Evolutionary conservation across 352 stramenopile species (phyloP), one percentile per base, ranked within the genome.

Genomic region (Lagenidium sp.): DNA sequence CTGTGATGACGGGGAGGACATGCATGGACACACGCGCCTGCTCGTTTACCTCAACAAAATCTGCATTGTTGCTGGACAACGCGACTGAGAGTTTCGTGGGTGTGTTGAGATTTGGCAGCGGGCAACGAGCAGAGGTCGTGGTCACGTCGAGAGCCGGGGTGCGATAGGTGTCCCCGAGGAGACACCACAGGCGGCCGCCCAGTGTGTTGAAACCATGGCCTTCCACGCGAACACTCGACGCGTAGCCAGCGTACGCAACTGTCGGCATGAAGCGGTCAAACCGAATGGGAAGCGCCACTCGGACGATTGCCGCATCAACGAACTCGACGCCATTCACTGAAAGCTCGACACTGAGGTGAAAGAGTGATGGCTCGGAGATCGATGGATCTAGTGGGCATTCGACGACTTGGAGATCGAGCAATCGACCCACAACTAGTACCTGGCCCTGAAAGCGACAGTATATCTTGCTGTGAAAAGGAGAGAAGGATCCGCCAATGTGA

Each of bases 131-230:
- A 8, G 16, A 25, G 3, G 47, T 48, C 26, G 34, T 6, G 16
- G 57, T 60, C 1, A 48, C 28, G 2, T 57, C 36, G 4, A 10
- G 32, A 18, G 57, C 57, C 18, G 35, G n/a, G 3, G 60, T 48
- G 11, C 35, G 32, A 4, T 39, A 28, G 4, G 4, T 41, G 13
- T 53, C 47, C 23, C 53, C 53, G 30, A 63, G 60, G 2, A 63
- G 20, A 23, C 57, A 67, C 4, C 54, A 49, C 13, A 63, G 12
- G n/a, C 44, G 39, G 24, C n/a, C n/a, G n/a, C n/a, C n/a, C n/a
- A n/a, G n/a, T n/a, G n/a, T n/a, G n/a, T n/a, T n/a, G n/a, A n/a
- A n/a, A n/a, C n/a, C n/a, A n/a, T n/a, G n/a, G n/a, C n/a, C n/a
- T n/a, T n/a, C n/a, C n/a, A n/a, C n/a, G n/a, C n/a, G n/a, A n/a